A percentile compares a stretch with the other conserved stretches of the same genome.
These are phyloP conservation scores for Lentinula lateritia DNA, from an alignment of 768 basidiomycete genomes.

Conservation along the genomic window DNA sequence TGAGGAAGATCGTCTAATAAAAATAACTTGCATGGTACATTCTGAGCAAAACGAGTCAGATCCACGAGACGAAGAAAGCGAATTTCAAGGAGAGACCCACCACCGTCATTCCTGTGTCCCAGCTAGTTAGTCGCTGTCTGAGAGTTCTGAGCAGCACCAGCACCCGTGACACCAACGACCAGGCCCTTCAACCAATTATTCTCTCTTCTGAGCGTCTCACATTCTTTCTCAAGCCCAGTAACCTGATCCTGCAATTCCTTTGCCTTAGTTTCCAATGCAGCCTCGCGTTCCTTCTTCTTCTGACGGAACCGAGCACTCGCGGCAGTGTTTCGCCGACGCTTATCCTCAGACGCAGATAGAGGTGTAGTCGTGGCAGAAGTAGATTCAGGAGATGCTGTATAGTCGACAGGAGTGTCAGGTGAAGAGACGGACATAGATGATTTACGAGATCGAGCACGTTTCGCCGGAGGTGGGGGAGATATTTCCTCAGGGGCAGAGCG, in stretches of 20 bases:
- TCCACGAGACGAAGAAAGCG: background rate
- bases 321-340: slow-evolving; percentile 90
- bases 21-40: background rate
- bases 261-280: slow-evolving; percentile 76
- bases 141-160: slow-evolving; percentile 23
- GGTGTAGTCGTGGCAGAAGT: slow-evolving; percentile 13
- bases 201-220: slow-evolving; percentile 82
- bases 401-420: slow-evolving; percentile 22
- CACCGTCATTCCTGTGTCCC: background rate
- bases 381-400: slow-evolving; percentile 9
- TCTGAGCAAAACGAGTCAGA: background rate
- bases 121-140: background rate
- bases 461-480: slow-evolving; percentile 30
- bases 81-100: background rate
- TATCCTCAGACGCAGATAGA: slow-evolving; percentile 71
- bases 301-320: slow-evolving; percentile 90
- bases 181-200: slow-evolving; percentile 92
- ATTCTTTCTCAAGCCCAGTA: slow-evolving; percentile 82
- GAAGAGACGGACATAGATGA: slow-evolving; percentile 29
- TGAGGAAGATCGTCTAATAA: background rate
- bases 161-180: slow-evolving; percentile 83
- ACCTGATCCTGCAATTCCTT: slow-evolving; percentile 86
- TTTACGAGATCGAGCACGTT: slow-evolving; percentile 57
- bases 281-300: slow-evolving; percentile 96
- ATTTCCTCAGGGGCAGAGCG: slow-evolving; percentile 22